Percentiles rank a stretch among this genome's conserved stretches.
Conservation (phyloP, 2,329 filamentous ascomycete species). For the Scedosporium apiospermum region DNA sequence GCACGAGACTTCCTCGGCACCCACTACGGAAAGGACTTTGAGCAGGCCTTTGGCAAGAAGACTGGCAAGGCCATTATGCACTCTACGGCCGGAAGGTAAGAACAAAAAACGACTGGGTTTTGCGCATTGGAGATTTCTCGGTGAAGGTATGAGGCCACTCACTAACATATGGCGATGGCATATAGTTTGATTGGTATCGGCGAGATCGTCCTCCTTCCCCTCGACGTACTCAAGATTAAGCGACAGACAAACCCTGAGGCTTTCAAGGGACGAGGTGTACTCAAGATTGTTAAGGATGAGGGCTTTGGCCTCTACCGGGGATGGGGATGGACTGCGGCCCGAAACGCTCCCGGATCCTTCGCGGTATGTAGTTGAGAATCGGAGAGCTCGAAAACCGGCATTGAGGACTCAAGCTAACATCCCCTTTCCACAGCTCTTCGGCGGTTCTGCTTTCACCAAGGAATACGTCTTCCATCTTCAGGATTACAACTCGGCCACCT, state of each 20-base stretch:
- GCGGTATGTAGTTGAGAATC: slow-evolving; percentile 44
- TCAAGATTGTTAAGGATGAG: slow-evolving; percentile 86
- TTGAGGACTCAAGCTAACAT: slow-evolving; percentile 12
- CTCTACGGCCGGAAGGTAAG: slow-evolving; percentile 82
- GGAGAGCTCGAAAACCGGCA: background rate
- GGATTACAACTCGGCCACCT: slow-evolving; percentile 92
- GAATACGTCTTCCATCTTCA: slow-evolving; percentile 83
- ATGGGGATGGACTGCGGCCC: slow-evolving; percentile 94
- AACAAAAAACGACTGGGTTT: background rate
- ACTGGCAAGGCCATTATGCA: slow-evolving; percentile 98
- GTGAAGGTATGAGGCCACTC: too few species aligned
- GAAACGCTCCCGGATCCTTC: slow-evolving; percentile 94
- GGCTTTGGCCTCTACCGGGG: slow-evolving; percentile 93
- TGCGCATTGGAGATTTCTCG: background rate
- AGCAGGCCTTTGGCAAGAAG: slow-evolving; percentile 85
- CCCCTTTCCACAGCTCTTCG: slow-evolving; percentile 62
- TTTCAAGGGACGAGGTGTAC: slow-evolving; percentile 84
- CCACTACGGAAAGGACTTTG: slow-evolving; percentile 77
- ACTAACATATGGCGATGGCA: background rate
- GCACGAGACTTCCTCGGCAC: slow-evolving; percentile 78
- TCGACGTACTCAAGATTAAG: slow-evolving; percentile 99
- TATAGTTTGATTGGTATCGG: slow-evolving; percentile 85
- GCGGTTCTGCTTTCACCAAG: slow-evolving; percentile 94
- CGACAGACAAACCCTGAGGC: slow-evolving; percentile 98
- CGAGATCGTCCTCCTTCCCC: slow-evolving; percentile 87